Evolutionary conservation across 495 filamentous ascomycete genomes (phyloP).

Genomic region (Hyaloscypha variabilis): DNA sequence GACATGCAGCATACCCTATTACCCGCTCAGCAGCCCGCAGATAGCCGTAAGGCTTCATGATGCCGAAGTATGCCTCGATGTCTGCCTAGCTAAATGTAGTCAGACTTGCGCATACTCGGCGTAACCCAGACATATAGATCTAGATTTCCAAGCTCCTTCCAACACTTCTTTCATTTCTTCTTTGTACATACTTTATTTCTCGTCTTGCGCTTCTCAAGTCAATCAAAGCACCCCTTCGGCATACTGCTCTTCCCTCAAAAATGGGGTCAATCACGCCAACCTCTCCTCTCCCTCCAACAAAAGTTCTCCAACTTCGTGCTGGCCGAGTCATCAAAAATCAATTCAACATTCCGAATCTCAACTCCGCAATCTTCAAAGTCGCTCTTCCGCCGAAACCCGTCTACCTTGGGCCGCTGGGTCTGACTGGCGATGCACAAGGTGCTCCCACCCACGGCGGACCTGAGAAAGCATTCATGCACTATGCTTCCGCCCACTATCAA

Average conservation of each 20-base stretch:
- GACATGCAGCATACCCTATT: too few species aligned
- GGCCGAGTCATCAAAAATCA: not conserved
- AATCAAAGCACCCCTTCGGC: not conserved
- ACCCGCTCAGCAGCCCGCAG: not conserved
- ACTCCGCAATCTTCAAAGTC: not conserved
- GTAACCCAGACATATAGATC: not conserved
- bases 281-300: not conserved
- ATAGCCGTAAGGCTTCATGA: not conserved
- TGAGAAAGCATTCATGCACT: conserved; percentile 58
- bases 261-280: not conserved
- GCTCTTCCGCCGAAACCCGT: conserved; percentile 30
- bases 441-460: conserved; percentile 49
- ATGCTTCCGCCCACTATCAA: conserved; percentile 52
- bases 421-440: conserved; percentile 56
- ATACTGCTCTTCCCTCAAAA: not conserved
- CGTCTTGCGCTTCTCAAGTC: not conserved
- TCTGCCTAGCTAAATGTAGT: not conserved
- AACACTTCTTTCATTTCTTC: not conserved
- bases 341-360: not conserved
- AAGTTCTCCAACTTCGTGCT: not conserved
- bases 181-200: not conserved
- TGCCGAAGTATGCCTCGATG: not conserved
- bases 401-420: conserved; percentile 41
- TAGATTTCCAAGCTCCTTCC: not conserved
- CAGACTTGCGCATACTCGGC: not conserved